Evolutionary conservation across 805 yeast genomes (phyloP).

Genomic region (Metschnikowia koreensis): DNA sequence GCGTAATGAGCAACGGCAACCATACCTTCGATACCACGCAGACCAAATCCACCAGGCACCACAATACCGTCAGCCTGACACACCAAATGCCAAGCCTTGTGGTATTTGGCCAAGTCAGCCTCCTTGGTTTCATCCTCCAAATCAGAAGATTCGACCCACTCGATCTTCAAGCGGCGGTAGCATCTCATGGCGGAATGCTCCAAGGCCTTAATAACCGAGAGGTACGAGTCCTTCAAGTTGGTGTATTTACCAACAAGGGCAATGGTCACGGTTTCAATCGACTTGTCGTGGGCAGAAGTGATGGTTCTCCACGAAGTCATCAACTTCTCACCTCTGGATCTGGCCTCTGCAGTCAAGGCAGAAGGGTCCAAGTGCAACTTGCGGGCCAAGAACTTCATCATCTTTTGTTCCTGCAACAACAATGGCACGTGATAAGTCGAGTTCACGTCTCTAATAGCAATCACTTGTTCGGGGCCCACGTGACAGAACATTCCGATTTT

Average conservation of each 20-base stretch:
- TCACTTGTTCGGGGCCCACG: conserved; percentile 96
- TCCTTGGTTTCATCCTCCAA: conserved; percentile 72
- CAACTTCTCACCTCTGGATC: conserved; percentile 63
- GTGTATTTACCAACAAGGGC: conserved; percentile 98
- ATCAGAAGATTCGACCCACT: conserved; percentile 95
- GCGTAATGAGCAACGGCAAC: conserved; percentile 96
- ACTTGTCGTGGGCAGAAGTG: conserved; percentile 76
- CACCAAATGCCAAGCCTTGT: conserved; percentile 91
- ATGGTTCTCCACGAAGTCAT: conserved; percentile 76
- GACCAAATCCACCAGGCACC: conserved; percentile 98
- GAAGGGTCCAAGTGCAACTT: conserved; percentile 62
- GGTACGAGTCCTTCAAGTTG: conserved; percentile 88
- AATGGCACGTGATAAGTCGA: conserved; percentile 97
- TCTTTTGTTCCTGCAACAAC: conserved; percentile 79
- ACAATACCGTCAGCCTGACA: conserved; percentile 94
- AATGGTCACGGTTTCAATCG: conserved; percentile 84
- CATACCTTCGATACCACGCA: conserved; percentile 98
- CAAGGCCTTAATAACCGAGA: conserved; percentile 90
- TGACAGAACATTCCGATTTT: conserved; percentile 99
- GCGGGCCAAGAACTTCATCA: conserved; percentile 67
- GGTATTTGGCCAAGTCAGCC: conserved; percentile 70
- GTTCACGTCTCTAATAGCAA: conserved; percentile 94
- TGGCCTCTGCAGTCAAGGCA: conserved; percentile 44
- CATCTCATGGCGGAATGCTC: conserved; percentile 95
- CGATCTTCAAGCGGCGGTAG: conserved; percentile 76